Evolutionary conservation across 768 basidiomycete genomes (phyloP), one percentile per base, ranked within the genome.

Genomic region (Leccinum boreale): DNA sequence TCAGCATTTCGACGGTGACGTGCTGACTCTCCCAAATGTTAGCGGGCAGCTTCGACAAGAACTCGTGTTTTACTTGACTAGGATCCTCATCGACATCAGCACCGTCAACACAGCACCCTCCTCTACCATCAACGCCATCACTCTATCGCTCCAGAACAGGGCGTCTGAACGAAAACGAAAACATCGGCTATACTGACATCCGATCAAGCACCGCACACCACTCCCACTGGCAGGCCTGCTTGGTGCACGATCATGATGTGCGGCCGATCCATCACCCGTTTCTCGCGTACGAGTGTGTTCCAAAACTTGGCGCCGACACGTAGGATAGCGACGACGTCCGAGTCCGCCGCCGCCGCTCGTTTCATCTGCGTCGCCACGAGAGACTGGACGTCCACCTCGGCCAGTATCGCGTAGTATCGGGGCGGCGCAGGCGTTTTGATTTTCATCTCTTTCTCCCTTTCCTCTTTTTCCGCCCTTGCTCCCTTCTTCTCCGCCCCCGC

Each of bases 1-100:
- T 67, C 49, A 67, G 65, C 15, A 92, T 95, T 7, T 92, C 95
- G 8, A 98, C 85, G 0, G 97, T 98, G 55, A 98, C 81, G 68
- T 98, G 97, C 65, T 94, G 71, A 57, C 81, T 59, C 7, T 73
- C 64, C 55, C 75, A 75, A 11, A 88, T 62, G 12, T 80, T 77
- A 5, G 75, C 69, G 0, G 81, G 75, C 15, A 92, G 64, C 36
- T 61, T 53, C 14, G 73, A 70, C 6, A 86, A 58, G 52, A 92
- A 86, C 53, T 74, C 74, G 5, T 72, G 65, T 4, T 77, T 81
- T 28, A 74, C 74, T 55, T 76, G 73, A 12, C 67, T 66, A 3
- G 17, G 19, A 26, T 73, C 71, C 2, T 55, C 66, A 14, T 66
- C 68, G 3, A 65, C 73, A 2, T 67, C 67, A 4, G 59, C 66